These are phyloP conservation scores for Penicillium dipodomyicola DNA, from an alignment of 495 filamentous ascomycete species.

Conservation along the genomic window DNA sequence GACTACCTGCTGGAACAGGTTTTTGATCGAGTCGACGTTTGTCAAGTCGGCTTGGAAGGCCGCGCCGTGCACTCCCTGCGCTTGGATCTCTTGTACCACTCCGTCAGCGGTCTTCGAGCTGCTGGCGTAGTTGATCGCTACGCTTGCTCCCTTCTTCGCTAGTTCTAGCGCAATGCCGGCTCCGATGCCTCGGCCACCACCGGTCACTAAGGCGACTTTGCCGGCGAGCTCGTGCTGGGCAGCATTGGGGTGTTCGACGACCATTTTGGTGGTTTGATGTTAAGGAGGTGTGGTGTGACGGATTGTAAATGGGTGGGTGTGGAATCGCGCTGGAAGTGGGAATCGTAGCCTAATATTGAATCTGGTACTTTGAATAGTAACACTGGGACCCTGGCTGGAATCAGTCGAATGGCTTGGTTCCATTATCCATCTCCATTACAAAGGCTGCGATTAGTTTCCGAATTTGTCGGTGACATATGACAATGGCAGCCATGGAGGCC, in stretches of 20 bases:
- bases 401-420: conserved; percentile 4
- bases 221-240: conserved; percentile 46
- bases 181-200: conserved; percentile 71
- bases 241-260: conserved; percentile 19
- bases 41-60: conserved; percentile 77
- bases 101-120: conserved; percentile 60
- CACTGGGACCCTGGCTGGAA: not conserved
- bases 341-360: conserved; percentile 2
- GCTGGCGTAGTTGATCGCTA: conserved; percentile 76
- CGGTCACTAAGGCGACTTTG: conserved; percentile 74
- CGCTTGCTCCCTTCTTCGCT: conserved; percentile 64
- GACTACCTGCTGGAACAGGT: conserved; percentile 63
- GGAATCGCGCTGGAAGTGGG: not conserved
- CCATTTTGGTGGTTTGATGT: conserved; percentile 19
- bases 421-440: not conserved
- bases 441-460: conserved; percentile 1
- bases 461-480: not conserved
- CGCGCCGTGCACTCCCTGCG: conserved; percentile 57
- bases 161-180: conserved; percentile 74
- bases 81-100: conserved; percentile 59
- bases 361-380: not conserved
- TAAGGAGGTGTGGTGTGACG: not conserved
- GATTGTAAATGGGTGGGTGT: not conserved
- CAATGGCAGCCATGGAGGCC: not conserved
- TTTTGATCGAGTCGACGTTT: conserved; percentile 59